These are phyloP conservation scores for Volvox reticuliferus DNA, from an alignment of 139 green algal species.

Conservation along the genomic window DNA sequence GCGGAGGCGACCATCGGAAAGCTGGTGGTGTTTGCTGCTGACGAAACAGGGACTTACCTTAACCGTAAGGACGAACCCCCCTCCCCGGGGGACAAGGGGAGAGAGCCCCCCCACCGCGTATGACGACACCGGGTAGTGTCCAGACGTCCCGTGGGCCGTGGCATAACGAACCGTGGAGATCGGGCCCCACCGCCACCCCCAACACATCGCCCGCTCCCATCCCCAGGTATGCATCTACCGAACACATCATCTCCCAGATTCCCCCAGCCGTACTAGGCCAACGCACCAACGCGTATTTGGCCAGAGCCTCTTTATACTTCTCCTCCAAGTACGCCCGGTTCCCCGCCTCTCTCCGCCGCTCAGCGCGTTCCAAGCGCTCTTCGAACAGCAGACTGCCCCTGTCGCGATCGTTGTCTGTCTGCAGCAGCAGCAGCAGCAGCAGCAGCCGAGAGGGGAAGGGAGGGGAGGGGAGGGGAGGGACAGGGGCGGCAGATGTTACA, in stretches of 20 bases:
- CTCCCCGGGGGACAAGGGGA: too few species aligned
- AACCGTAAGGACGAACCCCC: too few species aligned
- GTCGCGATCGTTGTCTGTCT: constrained; percentile 41
- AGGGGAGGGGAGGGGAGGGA: neutral
- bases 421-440: neutral
- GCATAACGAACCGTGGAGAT: too few species aligned
- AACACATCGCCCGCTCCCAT: too few species aligned
- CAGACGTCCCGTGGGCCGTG: too few species aligned
- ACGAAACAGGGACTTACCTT: too few species aligned
- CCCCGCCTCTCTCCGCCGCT: constrained; percentile 73
- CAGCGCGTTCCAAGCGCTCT: constrained; percentile 82
- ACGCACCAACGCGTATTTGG: constrained; percentile 71
- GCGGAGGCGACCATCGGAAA: too few species aligned
- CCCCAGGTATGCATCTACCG: too few species aligned
- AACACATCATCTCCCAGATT: neutral
- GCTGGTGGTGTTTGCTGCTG: too few species aligned
- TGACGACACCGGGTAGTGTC: too few species aligned
- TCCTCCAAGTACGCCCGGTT: constrained; percentile 78
- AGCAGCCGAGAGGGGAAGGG: neutral
- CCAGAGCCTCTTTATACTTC: constrained; percentile 63
- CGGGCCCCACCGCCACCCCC: too few species aligned
- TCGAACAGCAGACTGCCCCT: constrained; percentile 67
- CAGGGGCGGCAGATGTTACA: neutral
- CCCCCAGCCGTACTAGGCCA: neutral
- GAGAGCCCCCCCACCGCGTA: too few species aligned